Conservation (phyloP, 2,329 filamentous ascomycete genomes). For the Xylaria multiplex region DNA sequence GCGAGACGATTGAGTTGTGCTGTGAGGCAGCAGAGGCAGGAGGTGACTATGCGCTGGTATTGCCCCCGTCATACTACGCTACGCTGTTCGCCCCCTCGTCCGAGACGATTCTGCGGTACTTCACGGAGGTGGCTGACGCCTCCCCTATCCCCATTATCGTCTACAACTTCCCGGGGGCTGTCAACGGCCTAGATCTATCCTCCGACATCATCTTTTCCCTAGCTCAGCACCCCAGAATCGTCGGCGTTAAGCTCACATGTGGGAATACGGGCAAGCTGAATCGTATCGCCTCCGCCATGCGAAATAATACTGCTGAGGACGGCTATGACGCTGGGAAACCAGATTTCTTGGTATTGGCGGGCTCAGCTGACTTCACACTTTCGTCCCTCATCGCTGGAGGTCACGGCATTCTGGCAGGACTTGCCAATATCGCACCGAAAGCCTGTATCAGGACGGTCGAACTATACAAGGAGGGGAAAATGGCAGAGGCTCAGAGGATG, state of each 20-base stretch:
- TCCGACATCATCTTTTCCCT: conserved; percentile 70
- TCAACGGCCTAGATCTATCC: conserved; percentile 70
- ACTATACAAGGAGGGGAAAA: conserved; percentile 66
- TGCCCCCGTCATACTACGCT: conserved; percentile 82
- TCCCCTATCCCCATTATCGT: conserved; percentile 74
- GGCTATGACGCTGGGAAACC: conserved; percentile 41
- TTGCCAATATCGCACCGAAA: conserved; percentile 77
- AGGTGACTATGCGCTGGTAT: conserved; percentile 78
- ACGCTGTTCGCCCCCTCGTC: conserved; percentile 69
- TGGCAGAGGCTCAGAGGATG: conserved; percentile 68
- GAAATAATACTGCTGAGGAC: conserved; percentile 47
- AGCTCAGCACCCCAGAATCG: conserved; percentile 71
- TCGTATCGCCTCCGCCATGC: conserved; percentile 67
- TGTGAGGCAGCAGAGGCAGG: conserved; percentile 74
- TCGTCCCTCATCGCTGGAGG: conserved; percentile 75
- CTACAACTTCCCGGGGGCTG: conserved; percentile 75
- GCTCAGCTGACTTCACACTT: conserved; percentile 77
- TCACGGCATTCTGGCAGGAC: conserved; percentile 76
- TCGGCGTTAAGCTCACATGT: conserved; percentile 75
- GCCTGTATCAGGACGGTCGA: conserved; percentile 70
- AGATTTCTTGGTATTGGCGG: conserved; percentile 75
- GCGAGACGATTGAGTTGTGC: conserved; percentile 77
- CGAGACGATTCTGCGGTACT: conserved; percentile 72
- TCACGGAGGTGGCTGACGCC: conserved; percentile 69
- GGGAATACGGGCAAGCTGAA: conserved; percentile 77